These are phyloP conservation scores for Globisporangium nodosum DNA, from an alignment of 352 stramenopile species.

Conservation along the genomic window DNA sequence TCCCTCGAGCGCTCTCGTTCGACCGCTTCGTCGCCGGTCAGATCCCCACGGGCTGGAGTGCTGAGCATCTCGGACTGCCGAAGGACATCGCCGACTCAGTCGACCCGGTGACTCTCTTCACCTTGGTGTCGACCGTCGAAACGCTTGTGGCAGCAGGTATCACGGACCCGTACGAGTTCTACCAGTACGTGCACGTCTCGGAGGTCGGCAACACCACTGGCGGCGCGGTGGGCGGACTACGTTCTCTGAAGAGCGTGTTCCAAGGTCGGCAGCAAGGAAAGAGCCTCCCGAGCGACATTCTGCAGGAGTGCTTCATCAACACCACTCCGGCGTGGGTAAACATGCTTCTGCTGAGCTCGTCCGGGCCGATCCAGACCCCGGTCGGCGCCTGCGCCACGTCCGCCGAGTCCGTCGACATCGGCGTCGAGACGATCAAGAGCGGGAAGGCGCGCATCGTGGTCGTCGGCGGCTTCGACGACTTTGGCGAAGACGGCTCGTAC, in stretches of 20 bases:
- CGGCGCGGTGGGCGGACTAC: constrained; percentile 80
- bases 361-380: constrained; percentile 85
- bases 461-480: constrained; percentile 85
- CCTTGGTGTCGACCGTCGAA: constrained; percentile 72
- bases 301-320: constrained; percentile 89
- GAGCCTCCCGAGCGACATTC: constrained; percentile 62
- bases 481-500: constrained; percentile 78
- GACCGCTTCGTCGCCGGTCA: constrained; percentile 85
- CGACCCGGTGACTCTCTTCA: constrained; percentile 77
- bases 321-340: constrained; percentile 87
- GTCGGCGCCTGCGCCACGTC: constrained; percentile 84
- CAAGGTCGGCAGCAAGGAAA: constrained; percentile 63
- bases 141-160: constrained; percentile 73
- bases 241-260: constrained; percentile 74
- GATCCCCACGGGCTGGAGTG: constrained; percentile 86
- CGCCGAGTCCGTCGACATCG: constrained; percentile 85
- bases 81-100: constrained; percentile 79
- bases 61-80: constrained; percentile 69
- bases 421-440: constrained; percentile 85
- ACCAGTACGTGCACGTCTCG: constrained; percentile 88
- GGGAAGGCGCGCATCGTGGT: constrained; percentile 83
- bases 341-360: constrained; percentile 85
- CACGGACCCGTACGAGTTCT: constrained; percentile 89
- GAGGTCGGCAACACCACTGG: constrained; percentile 84
- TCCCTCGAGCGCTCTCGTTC: constrained; percentile 74